Conservation (phyloP, 305 asterid species). For the Coffea humblotiana region DNA sequence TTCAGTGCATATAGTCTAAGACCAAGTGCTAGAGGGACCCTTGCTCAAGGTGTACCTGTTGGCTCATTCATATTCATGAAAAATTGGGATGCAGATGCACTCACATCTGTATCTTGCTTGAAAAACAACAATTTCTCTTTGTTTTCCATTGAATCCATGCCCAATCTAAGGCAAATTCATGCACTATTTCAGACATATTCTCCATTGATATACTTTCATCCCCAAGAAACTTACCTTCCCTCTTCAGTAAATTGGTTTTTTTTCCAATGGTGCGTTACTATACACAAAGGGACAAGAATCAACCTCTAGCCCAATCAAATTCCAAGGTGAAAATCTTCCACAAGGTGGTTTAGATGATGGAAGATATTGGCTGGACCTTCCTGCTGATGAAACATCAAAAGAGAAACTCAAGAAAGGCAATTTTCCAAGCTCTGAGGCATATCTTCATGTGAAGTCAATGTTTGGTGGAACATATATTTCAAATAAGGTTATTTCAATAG, state of each 20-base stretch:
- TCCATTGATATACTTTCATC: slow-evolving; percentile 22
- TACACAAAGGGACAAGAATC: slow-evolving; percentile 13
- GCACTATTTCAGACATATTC: slow-evolving; percentile 23
- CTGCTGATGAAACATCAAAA: slow-evolving; percentile 9
- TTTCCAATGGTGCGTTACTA: slow-evolving; percentile 14
- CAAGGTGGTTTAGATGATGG: slow-evolving; percentile 24
- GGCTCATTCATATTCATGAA: slow-evolving; percentile 17
- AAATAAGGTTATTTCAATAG: no score
- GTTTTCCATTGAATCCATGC: slow-evolving; percentile 21
- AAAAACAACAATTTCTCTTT: slow-evolving; percentile 10
- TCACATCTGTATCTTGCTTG: slow-evolving; percentile 14
- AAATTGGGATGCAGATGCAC: not conserved
- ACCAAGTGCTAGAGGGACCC: slow-evolving; percentile 16
- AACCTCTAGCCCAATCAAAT: not conserved
- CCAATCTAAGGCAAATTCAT: slow-evolving; percentile 19
- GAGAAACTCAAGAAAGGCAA: slow-evolving; percentile 27
- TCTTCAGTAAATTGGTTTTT: slow-evolving; percentile 27
- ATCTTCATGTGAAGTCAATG: slow-evolving; percentile 26
- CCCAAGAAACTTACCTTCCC: slow-evolving; percentile 20
- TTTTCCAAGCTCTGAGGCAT: slow-evolving; percentile 18
- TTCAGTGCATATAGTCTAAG: slow-evolving; percentile 17
- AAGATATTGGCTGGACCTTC: slow-evolving; percentile 24
- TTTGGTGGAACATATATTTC: slow-evolving; percentile 25
- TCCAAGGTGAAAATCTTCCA: slow-evolving; percentile 20
- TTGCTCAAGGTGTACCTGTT: slow-evolving; percentile 11